phyloP scores from a whole-genome alignment of 345 rosid species.

The Angophora floribunda region DNA sequence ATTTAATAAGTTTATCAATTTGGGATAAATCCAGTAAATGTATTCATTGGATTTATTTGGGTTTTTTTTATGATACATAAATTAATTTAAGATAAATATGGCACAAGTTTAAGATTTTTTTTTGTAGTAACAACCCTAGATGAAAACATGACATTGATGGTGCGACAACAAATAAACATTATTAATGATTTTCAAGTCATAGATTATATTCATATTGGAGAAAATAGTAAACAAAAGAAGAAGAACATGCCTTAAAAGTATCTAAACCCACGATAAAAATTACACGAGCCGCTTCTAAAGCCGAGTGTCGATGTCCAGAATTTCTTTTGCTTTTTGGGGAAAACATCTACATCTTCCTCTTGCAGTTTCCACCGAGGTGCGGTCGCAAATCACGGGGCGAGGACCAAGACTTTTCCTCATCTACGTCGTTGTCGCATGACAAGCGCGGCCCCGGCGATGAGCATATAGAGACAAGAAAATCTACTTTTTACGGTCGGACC shows the following conservation, averaged over 20 bases:
- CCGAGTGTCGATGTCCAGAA: neutral
- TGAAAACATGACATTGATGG: neutral
- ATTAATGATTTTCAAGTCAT: neutral
- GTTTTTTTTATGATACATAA: neutral
- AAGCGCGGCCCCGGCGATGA: neutral
- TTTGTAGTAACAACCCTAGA: neutral
- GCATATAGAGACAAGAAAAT: neutral
- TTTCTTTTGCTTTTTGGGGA: neutral
- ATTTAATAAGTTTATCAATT: rapidly evolving
- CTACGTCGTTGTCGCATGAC: neutral
- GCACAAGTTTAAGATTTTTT: too few species aligned
- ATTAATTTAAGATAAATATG: neutral
- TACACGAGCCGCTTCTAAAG: neutral
- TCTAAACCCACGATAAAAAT: neutral
- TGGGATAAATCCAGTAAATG: too few species aligned
- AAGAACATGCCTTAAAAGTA: neutral
- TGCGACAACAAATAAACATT: neutral
- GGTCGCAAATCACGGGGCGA: neutral
- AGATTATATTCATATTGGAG: neutral
- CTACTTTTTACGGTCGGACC: neutral
- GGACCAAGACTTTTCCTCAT: neutral
- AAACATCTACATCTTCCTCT: neutral
- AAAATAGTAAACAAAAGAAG: neutral
- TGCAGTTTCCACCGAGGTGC: neutral
- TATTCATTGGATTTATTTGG: neutral